Base-by-base conservation (phyloP, 2,329 filamentous ascomycete species). In the Fusarium equiseti region DNA sequence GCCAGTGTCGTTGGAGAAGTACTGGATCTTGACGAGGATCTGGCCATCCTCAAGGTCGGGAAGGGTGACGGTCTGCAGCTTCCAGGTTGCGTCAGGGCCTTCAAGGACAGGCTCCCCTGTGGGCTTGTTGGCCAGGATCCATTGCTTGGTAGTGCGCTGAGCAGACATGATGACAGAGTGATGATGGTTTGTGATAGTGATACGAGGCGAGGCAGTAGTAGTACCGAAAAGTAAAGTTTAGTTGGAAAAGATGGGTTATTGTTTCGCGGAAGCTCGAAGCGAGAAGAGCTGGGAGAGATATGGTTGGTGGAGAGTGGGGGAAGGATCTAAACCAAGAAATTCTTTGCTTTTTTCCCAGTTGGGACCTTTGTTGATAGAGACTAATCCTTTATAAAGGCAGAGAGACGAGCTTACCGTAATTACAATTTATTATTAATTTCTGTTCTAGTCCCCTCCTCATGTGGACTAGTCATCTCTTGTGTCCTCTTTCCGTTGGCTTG, bases 1-100 rank as follows among this genome's bases (percentile, higher is more conserved):
- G 6, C 74, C 76, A 13, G 76, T 73, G 59, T 77, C 76, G 59
- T 77, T 77, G 63, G 74, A 76, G 8, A 77, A 75, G 59, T 77
- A 77, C 49, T 69, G 58, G 35, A 73, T 71, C 59, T 72, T 75
- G 63, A 63, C 69, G 62, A 77, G 74, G 40, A 77, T 72, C 66
- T 77, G 74, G 35, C 75, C 75, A 16, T 77, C 67, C 50, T 72
- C 50, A 26, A 77, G 63, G 10, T 67, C 59, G 11, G 76, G 75
- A 29, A 77, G 68, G n/a, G 67, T 67, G 9, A 70, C 66, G 1
- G 69, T 73, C 68, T 71, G 66, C 9, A 77, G 59, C 65, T 72
- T 70, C 56, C 74, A 77, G 59, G 75, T 77, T 12, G 76, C 72
- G 40, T 77, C 66, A 48, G 70, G 69, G 29, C 76, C 76, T 4